These are phyloP conservation scores for Colletotrichum endophyticum DNA, from an alignment of 2,329 filamentous ascomycete species.

Conservation along the genomic window DNA sequence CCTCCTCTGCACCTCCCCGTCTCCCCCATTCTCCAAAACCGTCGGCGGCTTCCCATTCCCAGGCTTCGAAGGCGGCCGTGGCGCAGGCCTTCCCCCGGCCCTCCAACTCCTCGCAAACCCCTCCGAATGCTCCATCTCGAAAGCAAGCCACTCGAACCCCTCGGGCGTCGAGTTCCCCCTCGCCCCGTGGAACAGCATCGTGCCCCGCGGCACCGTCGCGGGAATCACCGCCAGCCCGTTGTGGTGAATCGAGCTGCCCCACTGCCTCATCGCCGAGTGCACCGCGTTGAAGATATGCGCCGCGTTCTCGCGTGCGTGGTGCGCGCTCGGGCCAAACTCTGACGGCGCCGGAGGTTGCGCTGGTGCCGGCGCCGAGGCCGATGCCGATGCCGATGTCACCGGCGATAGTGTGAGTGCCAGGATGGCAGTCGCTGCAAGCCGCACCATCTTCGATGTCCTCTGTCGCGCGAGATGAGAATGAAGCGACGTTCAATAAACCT, in stretches of 20 bases:
- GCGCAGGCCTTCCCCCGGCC: neutral
- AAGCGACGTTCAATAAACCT: neutral
- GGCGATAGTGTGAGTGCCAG: conserved; percentile 4
- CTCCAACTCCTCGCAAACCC: conserved; percentile 55
- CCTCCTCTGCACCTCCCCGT: neutral
- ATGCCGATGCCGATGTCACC: neutral
- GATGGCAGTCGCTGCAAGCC: neutral
- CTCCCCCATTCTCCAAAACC: neutral
- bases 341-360: neutral
- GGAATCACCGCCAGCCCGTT: conserved; percentile 78
- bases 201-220: conserved; percentile 67
- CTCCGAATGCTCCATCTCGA: conserved; percentile 77
- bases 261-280: conserved; percentile 75
- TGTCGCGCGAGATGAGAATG: neutral
- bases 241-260: conserved; percentile 74
- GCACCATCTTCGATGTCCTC: neutral
- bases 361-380: neutral
- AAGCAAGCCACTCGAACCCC: conserved; percentile 74
- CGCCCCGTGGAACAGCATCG: conserved; percentile 72
- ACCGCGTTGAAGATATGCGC: conserved; percentile 75
- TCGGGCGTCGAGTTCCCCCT: conserved; percentile 46
- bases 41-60: neutral
- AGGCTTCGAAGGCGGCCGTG: neutral
- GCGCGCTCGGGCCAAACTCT: conserved; percentile 33
- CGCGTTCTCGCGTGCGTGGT: conserved; percentile 54